Evolutionary conservation across 768 basidiomycete species (phyloP).

Genomic region (Sarcodon aspratus): DNA sequence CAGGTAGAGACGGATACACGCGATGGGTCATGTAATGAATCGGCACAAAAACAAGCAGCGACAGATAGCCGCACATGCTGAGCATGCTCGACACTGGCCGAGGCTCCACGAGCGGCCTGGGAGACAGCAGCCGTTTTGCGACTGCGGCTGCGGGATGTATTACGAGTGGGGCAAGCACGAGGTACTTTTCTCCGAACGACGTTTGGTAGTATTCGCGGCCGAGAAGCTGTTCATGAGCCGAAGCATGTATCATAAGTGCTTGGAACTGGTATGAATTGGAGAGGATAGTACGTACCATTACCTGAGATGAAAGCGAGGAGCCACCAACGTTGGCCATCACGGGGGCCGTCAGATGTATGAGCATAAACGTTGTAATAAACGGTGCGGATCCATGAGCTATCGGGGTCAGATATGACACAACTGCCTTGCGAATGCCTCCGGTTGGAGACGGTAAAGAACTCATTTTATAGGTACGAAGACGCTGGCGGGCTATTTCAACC

Average conservation of each 20-base stretch:
- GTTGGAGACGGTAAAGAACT: no score
- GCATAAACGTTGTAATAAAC: slow-evolving; percentile 65
- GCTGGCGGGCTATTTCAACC: no score
- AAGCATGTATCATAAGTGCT: background rate
- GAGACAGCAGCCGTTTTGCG: slow-evolving; percentile 45
- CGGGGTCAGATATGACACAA: slow-evolving; percentile 31
- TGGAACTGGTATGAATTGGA: no score
- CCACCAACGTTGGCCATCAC: slow-evolving; percentile 63
- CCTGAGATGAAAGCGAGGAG: slow-evolving; percentile 51
- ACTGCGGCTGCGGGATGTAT: slow-evolving; percentile 50
- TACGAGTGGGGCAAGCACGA: slow-evolving; percentile 57
- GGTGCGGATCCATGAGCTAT: slow-evolving; percentile 62
- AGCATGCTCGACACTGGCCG: slow-evolving; percentile 32
- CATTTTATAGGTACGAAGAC: no score
- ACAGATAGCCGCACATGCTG: slow-evolving; percentile 52
- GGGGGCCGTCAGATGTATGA: slow-evolving; percentile 75
- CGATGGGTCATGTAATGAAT: slow-evolving; percentile 66
- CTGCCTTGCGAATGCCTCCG: no score
- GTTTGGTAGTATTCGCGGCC: slow-evolving; percentile 86
- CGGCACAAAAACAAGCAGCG: slow-evolving; percentile 46
- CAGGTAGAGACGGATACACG: slow-evolving; percentile 32
- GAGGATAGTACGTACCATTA: slow-evolving; percentile 44
- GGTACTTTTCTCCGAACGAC: slow-evolving; percentile 48
- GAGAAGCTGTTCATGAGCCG: slow-evolving; percentile 38
- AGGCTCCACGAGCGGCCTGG: slow-evolving; percentile 13